phyloP scores from a whole-genome alignment of 441 rosid genomes.

The Aquilaria agallochum region DNA sequence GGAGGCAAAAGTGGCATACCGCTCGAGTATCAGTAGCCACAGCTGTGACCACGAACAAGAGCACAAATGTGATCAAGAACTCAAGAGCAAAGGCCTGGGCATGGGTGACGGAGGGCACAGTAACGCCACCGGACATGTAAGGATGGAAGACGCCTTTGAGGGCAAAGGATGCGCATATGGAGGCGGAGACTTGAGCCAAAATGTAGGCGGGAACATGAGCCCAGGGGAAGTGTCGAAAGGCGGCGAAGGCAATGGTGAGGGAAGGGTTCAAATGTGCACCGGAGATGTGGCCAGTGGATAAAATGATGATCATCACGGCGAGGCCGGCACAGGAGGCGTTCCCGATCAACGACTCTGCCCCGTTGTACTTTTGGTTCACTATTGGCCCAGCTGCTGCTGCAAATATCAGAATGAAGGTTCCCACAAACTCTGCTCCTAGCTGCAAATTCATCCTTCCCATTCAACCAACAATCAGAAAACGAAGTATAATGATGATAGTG shows the following conservation, averaged over 20 bases:
- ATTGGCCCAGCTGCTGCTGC: constrained; percentile 91
- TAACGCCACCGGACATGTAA: constrained; percentile 89
- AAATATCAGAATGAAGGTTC: constrained; percentile 89
- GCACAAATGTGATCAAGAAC: constrained; percentile 64
- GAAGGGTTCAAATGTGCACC: constrained; percentile 98
- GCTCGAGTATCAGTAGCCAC: constrained; percentile 85
- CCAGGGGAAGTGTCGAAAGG: constrained; percentile 93
- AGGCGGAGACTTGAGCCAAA: constrained; percentile 84
- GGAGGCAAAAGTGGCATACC: constrained; percentile 21
- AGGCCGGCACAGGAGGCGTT: constrained; percentile 91
- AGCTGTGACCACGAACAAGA: constrained; percentile 65
- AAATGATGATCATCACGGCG: constrained; percentile 86
- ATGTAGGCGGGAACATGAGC: constrained; percentile 88
- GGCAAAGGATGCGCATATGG: constrained; percentile 88
- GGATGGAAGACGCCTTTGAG: constrained; percentile 88
- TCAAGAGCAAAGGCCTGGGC: constrained; percentile 79
- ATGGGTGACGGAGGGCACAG: constrained; percentile 53
- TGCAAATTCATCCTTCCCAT: constrained; percentile 17
- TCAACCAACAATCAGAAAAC: no score
- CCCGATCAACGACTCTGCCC: constrained; percentile 81
- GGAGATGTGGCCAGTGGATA: constrained; percentile 92
- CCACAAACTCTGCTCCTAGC: constrained; percentile 98
- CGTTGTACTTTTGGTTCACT: constrained; percentile 77
- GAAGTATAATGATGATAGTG: no score
- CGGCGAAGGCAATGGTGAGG: constrained; percentile 92